A percentile compares a stretch with the other conserved stretches of the same genome.
phyloP scores from a whole-genome alignment of 257 asterid species.

The Scutellaria baicalensis region DNA sequence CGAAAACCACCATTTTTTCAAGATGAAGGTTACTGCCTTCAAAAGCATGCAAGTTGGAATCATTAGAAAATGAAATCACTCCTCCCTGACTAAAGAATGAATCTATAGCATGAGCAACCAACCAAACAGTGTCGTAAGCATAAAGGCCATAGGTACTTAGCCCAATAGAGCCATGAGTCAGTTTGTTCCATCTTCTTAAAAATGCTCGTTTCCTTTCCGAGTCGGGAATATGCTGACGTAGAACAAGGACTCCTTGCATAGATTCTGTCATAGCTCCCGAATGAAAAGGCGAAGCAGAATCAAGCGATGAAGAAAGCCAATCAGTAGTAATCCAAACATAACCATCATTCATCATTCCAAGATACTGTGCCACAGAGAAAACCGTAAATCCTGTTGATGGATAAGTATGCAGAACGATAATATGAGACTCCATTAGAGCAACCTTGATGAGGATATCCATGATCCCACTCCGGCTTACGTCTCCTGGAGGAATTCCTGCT shows the following conservation, averaged over 20 bases:
- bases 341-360: slow-evolving; percentile 69
- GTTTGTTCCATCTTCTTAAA: slow-evolving; percentile 42
- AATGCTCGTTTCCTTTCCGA: slow-evolving; percentile 47
- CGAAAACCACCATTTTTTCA: slow-evolving; percentile 58
- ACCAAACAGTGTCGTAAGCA: slow-evolving; percentile 86
- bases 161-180: slow-evolving; percentile 51
- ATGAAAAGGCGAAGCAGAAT: slow-evolving; percentile 32
- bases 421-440: slow-evolving; percentile 53
- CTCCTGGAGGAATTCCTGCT: slow-evolving; percentile 41
- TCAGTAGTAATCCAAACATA: slow-evolving; percentile 81
- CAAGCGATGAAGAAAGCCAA: slow-evolving; percentile 72
- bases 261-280: slow-evolving; percentile 6
- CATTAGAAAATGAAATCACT: slow-evolving; percentile 55
- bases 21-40: slow-evolving; percentile 50
- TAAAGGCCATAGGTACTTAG: slow-evolving; percentile 64
- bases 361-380: slow-evolving; percentile 41
- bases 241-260: slow-evolving; percentile 46
- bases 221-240: slow-evolving; percentile 47
- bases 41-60: slow-evolving; percentile 35
- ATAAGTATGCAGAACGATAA: slow-evolving; percentile 61
- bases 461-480: slow-evolving; percentile 27
- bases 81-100: slow-evolving; percentile 70
- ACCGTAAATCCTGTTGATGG: slow-evolving; percentile 36
- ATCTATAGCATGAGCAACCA: slow-evolving; percentile 75
- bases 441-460: slow-evolving; percentile 57